Conservation (phyloP, 2,329 filamentous ascomycete species). For the Ophiostoma quercus region DNA sequence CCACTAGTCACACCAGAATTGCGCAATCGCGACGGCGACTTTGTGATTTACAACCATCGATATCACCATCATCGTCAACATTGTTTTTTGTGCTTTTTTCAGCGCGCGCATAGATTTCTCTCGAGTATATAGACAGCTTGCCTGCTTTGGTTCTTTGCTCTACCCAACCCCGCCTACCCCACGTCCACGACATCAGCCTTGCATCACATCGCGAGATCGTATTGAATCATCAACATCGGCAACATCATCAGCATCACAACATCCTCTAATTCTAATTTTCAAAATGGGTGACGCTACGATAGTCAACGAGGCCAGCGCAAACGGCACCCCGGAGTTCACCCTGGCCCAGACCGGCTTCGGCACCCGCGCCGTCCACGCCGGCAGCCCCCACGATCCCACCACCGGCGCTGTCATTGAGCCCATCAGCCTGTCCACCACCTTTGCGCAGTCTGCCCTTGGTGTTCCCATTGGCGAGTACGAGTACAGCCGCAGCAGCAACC, state of each 20-base stretch:
- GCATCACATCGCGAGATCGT: neutral
- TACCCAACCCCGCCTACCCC: neutral
- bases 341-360: constrained; percentile 63
- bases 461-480: constrained; percentile 84
- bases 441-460: constrained; percentile 83
- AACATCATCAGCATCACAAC: neutral
- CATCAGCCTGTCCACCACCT: constrained; percentile 94
- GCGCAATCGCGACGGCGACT: constrained; percentile 18
- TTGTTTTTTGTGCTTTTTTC: neutral
- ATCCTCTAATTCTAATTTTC: neutral
- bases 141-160: neutral
- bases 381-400: constrained; percentile 79
- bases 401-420: constrained; percentile 95
- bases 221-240: neutral
- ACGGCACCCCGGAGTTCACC: neutral
- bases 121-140: neutral
- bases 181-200: neutral
- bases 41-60: constrained; percentile 15
- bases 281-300: constrained; percentile 3
- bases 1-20: constrained; percentile 13
- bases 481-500: constrained; percentile 90
- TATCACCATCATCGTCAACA: neutral
- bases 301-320: constrained; percentile 45
- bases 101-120: neutral
- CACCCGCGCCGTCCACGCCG: constrained; percentile 91